A percentile compares a stretch with the other conserved stretches of the same genome.
phyloP scores from a whole-genome alignment of 768 basidiomycete species.

The Lentinula boryana region DNA sequence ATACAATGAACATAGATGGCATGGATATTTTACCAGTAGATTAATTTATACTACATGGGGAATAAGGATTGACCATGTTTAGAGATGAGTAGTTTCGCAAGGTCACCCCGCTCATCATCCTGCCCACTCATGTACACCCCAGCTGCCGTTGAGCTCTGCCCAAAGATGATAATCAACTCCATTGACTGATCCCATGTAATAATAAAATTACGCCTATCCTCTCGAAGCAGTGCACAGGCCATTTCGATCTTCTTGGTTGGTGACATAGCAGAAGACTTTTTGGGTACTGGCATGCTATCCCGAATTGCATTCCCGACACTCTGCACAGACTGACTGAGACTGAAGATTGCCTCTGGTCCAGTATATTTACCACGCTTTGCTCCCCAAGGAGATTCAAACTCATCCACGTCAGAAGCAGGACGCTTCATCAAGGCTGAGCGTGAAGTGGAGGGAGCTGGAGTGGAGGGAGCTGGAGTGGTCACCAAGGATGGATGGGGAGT shows the following conservation, averaged over 20 bases:
- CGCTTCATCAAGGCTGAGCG: conserved; percentile 2
- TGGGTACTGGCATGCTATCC: neutral
- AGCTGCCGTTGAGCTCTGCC: neutral
- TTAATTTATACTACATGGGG: too few relatives aligned
- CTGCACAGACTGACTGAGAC: neutral
- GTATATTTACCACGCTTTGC: neutral
- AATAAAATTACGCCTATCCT: neutral
- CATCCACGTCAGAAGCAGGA: neutral
- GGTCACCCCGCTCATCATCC: neutral
- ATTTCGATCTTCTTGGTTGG: neutral
- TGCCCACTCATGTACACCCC: neutral
- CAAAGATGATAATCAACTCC: neutral
- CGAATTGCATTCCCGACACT: neutral
- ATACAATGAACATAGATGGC: too few relatives aligned
- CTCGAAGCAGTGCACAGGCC: neutral
- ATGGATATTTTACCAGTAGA: too few relatives aligned
- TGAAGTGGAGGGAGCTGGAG: too few relatives aligned
- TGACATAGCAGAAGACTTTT: neutral
- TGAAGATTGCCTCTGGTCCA: neutral
- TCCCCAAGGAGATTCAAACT: neutral
- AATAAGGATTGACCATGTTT: too few relatives aligned
- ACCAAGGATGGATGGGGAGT: too few relatives aligned
- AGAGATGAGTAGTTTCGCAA: neutral
- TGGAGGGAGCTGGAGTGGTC: too few relatives aligned
- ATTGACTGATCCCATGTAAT: neutral